A percentile compares a stretch with the other conserved stretches of the same genome.
These are phyloP conservation scores for Arthrobotrys sphaeroides DNA, from an alignment of 2,329 filamentous ascomycete species.

Conservation along the genomic window DNA sequence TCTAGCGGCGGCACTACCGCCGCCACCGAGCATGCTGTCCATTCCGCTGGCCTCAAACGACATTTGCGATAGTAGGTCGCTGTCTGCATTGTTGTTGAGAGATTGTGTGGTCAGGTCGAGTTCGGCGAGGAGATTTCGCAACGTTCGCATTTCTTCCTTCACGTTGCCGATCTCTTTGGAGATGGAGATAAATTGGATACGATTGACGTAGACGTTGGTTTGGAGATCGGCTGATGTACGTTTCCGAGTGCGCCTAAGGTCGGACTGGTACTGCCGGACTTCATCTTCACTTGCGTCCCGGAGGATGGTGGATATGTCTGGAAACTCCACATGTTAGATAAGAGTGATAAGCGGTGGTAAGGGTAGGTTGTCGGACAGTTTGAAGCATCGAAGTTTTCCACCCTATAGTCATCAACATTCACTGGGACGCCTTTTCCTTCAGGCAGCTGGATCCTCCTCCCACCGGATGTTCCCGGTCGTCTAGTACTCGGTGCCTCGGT, in stretches of 20 bases:
- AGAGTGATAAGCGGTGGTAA: not conserved
- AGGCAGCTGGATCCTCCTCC: slow-evolving; percentile 67
- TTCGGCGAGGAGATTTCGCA: slow-evolving; percentile 90
- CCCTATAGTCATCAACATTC: slow-evolving; percentile 79
- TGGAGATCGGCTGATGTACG: slow-evolving; percentile 85
- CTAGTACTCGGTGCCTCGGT: slow-evolving; percentile 16
- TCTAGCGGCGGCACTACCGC: slow-evolving; percentile 61
- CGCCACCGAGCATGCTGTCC: slow-evolving; percentile 36
- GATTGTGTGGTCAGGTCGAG: slow-evolving; percentile 80
- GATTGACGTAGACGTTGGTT: slow-evolving; percentile 95
- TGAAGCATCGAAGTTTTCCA: slow-evolving; percentile 81
- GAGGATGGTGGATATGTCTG: slow-evolving; percentile 74
- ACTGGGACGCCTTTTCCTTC: slow-evolving; percentile 67
- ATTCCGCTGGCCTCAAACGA: slow-evolving; percentile 15
- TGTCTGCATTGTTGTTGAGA: slow-evolving; percentile 68
- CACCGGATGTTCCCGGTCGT: slow-evolving; percentile 61
- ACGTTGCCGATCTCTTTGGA: slow-evolving; percentile 98
- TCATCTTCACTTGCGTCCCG: slow-evolving; percentile 88
- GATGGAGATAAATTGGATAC: slow-evolving; percentile 98
- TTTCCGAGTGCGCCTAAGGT: slow-evolving; percentile 78
- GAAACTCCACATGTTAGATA: slow-evolving; percentile 54
- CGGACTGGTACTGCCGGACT: slow-evolving; percentile 81
- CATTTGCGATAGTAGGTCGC: slow-evolving; percentile 21
- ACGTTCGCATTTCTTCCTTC: slow-evolving; percentile 91
- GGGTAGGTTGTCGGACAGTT: slow-evolving; percentile 69